Base-by-base conservation (phyloP, 1,139 yeast species). In the Geotrichum klebahnii region DNA sequence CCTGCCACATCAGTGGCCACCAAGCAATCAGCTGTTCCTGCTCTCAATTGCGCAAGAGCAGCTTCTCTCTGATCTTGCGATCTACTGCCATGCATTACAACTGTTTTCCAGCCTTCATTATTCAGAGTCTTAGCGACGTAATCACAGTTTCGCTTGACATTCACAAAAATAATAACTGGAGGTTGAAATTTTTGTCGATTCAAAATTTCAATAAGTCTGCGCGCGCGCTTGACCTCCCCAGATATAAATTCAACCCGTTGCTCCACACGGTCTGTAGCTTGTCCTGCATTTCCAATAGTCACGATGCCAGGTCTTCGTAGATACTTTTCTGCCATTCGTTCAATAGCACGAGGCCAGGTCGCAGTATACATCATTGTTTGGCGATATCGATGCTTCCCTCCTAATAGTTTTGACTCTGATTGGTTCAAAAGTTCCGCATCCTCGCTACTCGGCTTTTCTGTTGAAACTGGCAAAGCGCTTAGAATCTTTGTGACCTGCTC, bases 1-100 rank as follows among this genome's bases (percentile, higher is more conserved):
- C 97, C 96, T 1, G 97, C 97, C 48, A 92, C 90, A 62, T 92
- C 97, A 0, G 98, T 92, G 9, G 97, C 97, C 29, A 92, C 83
- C 45, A 92, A 71, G 9, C 87, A 72, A 49, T 80, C 81, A 1
- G 80, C 79, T 26, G 73, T 70, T 26, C 88, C 86, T 10, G 73
- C 63, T 50, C 81, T 76, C 64, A 92, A 78, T 36, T 80, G 78
- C 17, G 73, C 72, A 41, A 92, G 74, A 0, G 96, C 84, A n/a
- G 69, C 67, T 62, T 92, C 97, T 67, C 98, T 78, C 59, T 82
- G 81, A n/a, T 80, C 87, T 67, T 92, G 98, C 0, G 84, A 76
- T 62, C 85, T 85, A 1, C 92, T 83, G 14, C 97, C 97, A 66
- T 92, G 97, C 59, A 92, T 76, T 0, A 81, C 76, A 1, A 81